Evolutionary conservation across 495 filamentous ascomycete genomes (phyloP).

Genomic region (Penicillium coprophilum): DNA sequence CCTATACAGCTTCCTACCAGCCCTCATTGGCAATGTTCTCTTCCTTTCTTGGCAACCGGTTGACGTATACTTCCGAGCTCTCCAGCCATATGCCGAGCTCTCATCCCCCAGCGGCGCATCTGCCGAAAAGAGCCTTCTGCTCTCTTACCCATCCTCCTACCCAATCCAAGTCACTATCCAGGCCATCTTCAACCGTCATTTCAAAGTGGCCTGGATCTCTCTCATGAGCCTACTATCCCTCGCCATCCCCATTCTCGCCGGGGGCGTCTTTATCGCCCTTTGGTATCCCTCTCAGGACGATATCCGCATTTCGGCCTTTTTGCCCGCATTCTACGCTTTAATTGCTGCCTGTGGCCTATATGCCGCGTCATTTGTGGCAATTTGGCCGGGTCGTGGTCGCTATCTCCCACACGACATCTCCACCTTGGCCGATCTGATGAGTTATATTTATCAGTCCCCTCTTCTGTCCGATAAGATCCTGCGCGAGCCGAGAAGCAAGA

Average conservation of each 20-base stretch:
- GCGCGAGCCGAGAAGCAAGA: slow-evolving; percentile 55
- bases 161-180: slow-evolving; percentile 62
- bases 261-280: slow-evolving; percentile 79
- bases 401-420: slow-evolving; percentile 68
- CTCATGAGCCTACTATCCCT: slow-evolving; percentile 62
- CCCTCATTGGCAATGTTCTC: slow-evolving; percentile 68
- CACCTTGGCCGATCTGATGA: slow-evolving; percentile 73
- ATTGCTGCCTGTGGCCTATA: slow-evolving; percentile 67
- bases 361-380: slow-evolving; percentile 58
- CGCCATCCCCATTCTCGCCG: slow-evolving; percentile 70
- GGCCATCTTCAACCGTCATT: slow-evolving; percentile 66
- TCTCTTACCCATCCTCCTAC: slow-evolving; percentile 67
- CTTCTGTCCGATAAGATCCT: slow-evolving; percentile 69
- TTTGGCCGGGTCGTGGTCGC: slow-evolving; percentile 57
- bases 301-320: slow-evolving; percentile 66
- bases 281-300: slow-evolving; percentile 52
- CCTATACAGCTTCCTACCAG: slow-evolving; percentile 81
- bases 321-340: slow-evolving; percentile 65
- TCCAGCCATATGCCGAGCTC: slow-evolving; percentile 73
- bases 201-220: slow-evolving; percentile 66
- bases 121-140: slow-evolving; percentile 67
- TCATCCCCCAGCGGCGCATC: slow-evolving; percentile 55
- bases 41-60: slow-evolving; percentile 78
- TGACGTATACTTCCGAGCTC: slow-evolving; percentile 69
- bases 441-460: slow-evolving; percentile 68